phyloP scores from a whole-genome alignment of 1,284 basidiomycete genomes.

The Moesziomyces parantarcticus region DNA sequence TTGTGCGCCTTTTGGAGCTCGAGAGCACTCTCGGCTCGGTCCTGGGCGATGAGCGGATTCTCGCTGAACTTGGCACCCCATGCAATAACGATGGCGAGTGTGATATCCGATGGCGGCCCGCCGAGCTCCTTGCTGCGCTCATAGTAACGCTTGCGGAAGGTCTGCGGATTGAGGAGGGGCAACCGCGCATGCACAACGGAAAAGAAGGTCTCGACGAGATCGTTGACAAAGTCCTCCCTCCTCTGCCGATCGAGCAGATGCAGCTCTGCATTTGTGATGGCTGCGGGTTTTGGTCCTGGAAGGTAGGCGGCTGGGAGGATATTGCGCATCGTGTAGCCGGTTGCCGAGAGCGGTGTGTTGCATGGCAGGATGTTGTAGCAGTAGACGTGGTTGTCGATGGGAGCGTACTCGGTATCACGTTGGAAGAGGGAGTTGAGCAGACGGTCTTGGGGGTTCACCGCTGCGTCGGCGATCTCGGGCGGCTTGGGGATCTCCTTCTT shows the following conservation, averaged over 20 bases:
- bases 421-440: slow-evolving; percentile 44
- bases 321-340: slow-evolving; percentile 28
- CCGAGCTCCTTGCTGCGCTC: slow-evolving; percentile 39
- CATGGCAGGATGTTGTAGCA: slow-evolving; percentile 23
- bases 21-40: slow-evolving; percentile 75
- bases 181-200: slow-evolving; percentile 53
- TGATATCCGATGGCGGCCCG: slow-evolving; percentile 73
- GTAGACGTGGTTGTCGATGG: slow-evolving; percentile 25
- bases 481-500: slow-evolving; percentile 36
- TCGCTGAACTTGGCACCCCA: slow-evolving; percentile 93
- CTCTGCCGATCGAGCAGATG: slow-evolving; percentile 42
- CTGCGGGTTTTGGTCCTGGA: slow-evolving; percentile 38
- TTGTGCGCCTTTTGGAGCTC: slow-evolving; percentile 41
- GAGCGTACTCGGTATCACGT: slow-evolving; percentile 32
- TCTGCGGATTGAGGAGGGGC: slow-evolving; percentile 50
- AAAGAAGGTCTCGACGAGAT: slow-evolving; percentile 57
- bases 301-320: slow-evolving; percentile 31
- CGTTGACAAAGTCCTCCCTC: slow-evolving; percentile 50
- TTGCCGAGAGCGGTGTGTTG: slow-evolving; percentile 19
- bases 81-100: slow-evolving; percentile 87
- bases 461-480: slow-evolving; percentile 35
- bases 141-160: slow-evolving; percentile 46
- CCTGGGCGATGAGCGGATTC: slow-evolving; percentile 80
- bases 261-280: slow-evolving; percentile 43
- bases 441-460: slow-evolving; percentile 28